Evolutionary conservation across 2,329 filamentous ascomycete species (phyloP), one percentile per base, ranked within the genome.

Genomic region (Cytospora piceae): DNA sequence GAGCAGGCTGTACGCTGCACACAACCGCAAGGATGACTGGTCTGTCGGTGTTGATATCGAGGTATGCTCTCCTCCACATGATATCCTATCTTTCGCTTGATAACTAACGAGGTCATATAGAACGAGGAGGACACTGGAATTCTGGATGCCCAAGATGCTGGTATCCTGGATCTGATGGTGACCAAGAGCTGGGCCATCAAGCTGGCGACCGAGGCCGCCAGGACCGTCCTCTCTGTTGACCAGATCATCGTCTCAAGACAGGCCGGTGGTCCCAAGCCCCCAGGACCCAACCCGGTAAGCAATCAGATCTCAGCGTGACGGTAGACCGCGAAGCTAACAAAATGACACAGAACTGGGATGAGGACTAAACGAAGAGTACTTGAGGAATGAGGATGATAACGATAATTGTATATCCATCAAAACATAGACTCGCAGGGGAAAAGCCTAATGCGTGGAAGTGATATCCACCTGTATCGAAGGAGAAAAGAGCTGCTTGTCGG

Each of bases 171-270:
- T 76, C 85, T 99, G 53, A 85, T 98, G 80, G 88, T 94, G 68
- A 89, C 91, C 70, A 99, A 99, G 86, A 90, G 89, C 75, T 98
- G 94, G 94, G 95, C 95, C 56, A 97, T 99, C 79, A 95, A 95
- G 82, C 85, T 99, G 70, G 96, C 95, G 46, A 97, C 94, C 29
- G 95, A 99, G 80, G 90, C 95, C 51, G 94, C 93, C 61, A 87
- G 95, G 73, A 99, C 95, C 57, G 91, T 99, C 34, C 83, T 99
- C 70, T 96, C 93, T 57, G 95, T 99, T 49, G 95, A 99, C 79
- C 96, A 99, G 82, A 99, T 99, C 75, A 99, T 99, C 76, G 95
- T 99, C 65, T 94, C 96, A 69, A 89, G 94, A 81, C 95, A 98
- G 82, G 95, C 96, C 57, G 95, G 95, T 75, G 95, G 95, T 46